Conservation (phyloP, 257 asterid species). For the Fraxinus quadrangulata region DNA sequence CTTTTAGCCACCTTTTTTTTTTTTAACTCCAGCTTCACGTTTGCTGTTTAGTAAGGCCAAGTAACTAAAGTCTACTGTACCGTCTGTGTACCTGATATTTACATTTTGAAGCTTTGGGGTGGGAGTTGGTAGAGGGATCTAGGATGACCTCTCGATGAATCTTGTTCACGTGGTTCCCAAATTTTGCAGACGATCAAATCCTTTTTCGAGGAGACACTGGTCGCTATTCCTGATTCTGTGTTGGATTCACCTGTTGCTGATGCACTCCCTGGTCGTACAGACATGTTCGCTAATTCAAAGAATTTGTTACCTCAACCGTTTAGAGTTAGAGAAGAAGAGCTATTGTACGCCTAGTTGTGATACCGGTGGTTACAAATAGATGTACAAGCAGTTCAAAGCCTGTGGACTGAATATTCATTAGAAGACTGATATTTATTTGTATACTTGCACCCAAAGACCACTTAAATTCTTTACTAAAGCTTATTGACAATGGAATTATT, state of each 20-base stretch:
- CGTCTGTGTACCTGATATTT: not conserved
- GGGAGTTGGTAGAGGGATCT: not conserved
- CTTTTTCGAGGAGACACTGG: conserved; percentile 72
- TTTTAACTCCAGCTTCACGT: not conserved
- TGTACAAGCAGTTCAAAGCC: not conserved
- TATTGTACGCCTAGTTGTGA: conserved; percentile 57
- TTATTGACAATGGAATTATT: not conserved
- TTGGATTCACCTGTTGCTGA: conserved; percentile 65
- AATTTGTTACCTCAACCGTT: conserved; percentile 65
- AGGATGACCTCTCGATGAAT: not conserved
- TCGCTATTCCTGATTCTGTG: conserved; percentile 64
- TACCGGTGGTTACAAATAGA: conserved; percentile 12
- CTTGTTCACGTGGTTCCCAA: not conserved
- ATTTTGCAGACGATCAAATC: conserved; percentile 65
- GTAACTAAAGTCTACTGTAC: not conserved
- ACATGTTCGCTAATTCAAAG: conserved; percentile 60
- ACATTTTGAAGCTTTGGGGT: not conserved
- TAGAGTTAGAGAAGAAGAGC: conserved; percentile 57
- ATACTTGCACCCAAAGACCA: not conserved
- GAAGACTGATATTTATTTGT: not conserved
- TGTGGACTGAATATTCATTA: not conserved
- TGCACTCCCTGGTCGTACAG: conserved; percentile 39
- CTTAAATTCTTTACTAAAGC: not conserved
- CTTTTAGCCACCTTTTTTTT: not conserved
- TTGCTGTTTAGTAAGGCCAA: not conserved